phyloP scores from a whole-genome alignment of 306 rosid species.

The Hylodesmum podocarpum region DNA sequence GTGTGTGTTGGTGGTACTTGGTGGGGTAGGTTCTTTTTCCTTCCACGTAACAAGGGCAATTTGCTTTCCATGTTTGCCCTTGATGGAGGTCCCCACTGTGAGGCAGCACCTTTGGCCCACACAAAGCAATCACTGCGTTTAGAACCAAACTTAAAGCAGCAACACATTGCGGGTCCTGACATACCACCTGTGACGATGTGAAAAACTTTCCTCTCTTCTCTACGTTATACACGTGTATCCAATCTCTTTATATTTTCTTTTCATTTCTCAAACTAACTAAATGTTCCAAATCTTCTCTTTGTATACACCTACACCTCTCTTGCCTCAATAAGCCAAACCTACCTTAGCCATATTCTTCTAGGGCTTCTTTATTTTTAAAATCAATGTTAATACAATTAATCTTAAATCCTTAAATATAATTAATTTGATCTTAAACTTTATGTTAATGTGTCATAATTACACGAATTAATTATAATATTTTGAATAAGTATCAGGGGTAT shows the following conservation, averaged over 20 bases:
- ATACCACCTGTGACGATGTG: conserved; percentile 41
- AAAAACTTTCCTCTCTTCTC: conserved; percentile 29
- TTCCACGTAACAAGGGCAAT: not conserved
- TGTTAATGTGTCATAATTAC: no score
- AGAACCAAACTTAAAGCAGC: conserved; percentile 44
- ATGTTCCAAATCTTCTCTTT: not conserved
- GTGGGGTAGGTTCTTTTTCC: conserved; percentile 10
- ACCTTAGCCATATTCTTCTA: not conserved
- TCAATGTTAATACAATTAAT: not conserved
- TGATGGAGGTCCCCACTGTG: conserved; percentile 29
- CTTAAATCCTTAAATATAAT: not conserved
- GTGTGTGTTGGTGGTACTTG: conserved; percentile 22
- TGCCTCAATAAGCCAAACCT: not conserved
- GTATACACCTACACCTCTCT: not conserved
- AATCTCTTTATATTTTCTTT: conserved; percentile 13
- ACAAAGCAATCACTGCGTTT: conserved; percentile 28
- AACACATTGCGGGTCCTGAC: conserved; percentile 48
- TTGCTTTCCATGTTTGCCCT: conserved; percentile 35
- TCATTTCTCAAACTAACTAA: conserved; percentile 1
- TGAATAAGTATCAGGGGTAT: not conserved
- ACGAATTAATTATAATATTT: no score
- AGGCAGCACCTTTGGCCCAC: conserved; percentile 29
- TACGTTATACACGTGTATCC: conserved; percentile 44
- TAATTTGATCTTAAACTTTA: not conserved
- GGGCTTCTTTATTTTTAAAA: no score